Evolutionary conservation across 2,329 filamentous ascomycete species (phyloP), one percentile per base, ranked within the genome.

Genomic region (Mycosphaerelloides madeirae): DNA sequence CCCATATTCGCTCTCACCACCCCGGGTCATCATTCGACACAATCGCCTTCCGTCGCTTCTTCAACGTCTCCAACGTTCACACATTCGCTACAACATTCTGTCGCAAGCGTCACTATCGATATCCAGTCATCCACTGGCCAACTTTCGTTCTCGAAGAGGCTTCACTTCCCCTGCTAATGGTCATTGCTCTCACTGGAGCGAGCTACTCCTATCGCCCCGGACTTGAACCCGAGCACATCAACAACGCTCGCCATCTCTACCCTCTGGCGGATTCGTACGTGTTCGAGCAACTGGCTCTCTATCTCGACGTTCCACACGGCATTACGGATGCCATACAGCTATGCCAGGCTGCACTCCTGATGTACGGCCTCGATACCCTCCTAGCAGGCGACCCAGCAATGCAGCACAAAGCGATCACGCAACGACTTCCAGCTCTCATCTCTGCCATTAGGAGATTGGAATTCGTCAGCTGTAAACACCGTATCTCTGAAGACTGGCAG

Each of bases 51-150:
- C 28, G 29, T 15, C 15, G 12, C 3, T 39, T 46, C 34, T 39
- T 43, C 33, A 39, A 6, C 6, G 18, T 25, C 12, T 6, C 6
- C 12, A 46, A 43, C 13, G 39, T 38, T 13, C 33, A 29, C n/a
- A 22, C 12, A 6, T 46, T 46, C 9, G 20, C 36, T 14, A 25
- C 33, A 12, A 22, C 33, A 16, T 46, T 46, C 19, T 46, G 44
- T 19, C 32, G 39, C 8, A 46, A 46, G 22, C 28, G 44, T 4
- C 44, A 46, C 31, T 46, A 46, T 25, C 44, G 28, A n/a, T 46
- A 42, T n/a, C 38, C 29, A n/a, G 29, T 46, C 20, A 38, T 46
- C n/a, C 44, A 46, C 34, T 46, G 44, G 44, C 39, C 44, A 14
- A 34, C 44, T 1, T 35, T 46, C 14, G 29, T 18, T 8, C 13